These are phyloP conservation scores for Penicillium paneum DNA, from an alignment of 2,329 filamentous ascomycete genomes.

Conservation along the genomic window DNA sequence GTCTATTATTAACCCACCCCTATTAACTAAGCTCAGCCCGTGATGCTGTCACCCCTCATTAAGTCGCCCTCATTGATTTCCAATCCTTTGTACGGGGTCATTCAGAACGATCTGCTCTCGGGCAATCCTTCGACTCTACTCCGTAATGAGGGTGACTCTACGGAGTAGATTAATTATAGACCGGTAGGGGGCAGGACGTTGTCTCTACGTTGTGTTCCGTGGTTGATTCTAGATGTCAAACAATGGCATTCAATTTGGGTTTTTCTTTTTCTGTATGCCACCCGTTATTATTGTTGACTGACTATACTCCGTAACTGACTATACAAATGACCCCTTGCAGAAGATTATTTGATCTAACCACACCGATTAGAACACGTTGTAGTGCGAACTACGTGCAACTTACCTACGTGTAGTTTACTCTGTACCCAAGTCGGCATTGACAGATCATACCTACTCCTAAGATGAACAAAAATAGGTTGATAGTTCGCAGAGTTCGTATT, in stretches of 20 bases:
- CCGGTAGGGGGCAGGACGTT: background rate
- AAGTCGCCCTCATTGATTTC: too few species aligned
- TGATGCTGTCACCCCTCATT: too few species aligned
- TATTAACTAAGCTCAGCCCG: background rate
- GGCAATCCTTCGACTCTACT: too few species aligned
- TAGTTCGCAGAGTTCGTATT: background rate
- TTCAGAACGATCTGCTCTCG: too few species aligned
- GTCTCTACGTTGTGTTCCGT: background rate
- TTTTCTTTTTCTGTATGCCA: background rate
- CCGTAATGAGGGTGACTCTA: too few species aligned
- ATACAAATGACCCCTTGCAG: background rate
- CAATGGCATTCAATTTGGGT: background rate
- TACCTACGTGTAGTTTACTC: background rate
- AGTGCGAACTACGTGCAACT: background rate
- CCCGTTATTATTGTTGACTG: too few species aligned
- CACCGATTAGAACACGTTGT: background rate
- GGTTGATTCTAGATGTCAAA: background rate
- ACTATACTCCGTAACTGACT: too few species aligned
- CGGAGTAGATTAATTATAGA: background rate
- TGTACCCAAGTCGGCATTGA: background rate
- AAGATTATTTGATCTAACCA: background rate
- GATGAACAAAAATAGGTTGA: background rate
- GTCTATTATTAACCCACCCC: constrained; percentile 3
- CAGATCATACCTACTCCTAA: background rate
- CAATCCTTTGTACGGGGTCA: too few species aligned